A percentile compares a stretch with the other conserved stretches of the same genome.
Evolutionary conservation across 352 stramenopile species (phyloP).

Genomic region (Phytophthora lateralis): DNA sequence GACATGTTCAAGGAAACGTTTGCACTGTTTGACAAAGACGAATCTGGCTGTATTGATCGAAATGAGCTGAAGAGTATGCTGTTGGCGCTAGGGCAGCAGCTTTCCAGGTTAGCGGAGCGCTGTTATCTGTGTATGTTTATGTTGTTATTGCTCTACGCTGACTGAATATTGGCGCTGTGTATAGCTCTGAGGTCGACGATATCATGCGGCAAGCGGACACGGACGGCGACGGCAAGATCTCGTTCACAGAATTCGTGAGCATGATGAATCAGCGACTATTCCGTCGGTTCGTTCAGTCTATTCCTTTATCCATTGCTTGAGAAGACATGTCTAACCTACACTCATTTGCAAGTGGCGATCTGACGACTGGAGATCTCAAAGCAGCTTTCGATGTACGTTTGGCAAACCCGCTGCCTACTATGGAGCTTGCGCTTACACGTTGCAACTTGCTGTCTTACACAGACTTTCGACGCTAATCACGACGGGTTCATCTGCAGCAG

Average conservation of each 20-base stretch:
- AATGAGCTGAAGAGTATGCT: slow-evolving; percentile 62
- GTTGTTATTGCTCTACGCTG: background rate
- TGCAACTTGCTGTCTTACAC: background rate
- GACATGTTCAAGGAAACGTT: slow-evolving; percentile 86
- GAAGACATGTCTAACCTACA: background rate
- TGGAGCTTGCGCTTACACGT: slow-evolving; percentile 2
- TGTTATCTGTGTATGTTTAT: background rate
- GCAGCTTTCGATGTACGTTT: slow-evolving; percentile 61
- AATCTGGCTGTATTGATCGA: slow-evolving; percentile 71
- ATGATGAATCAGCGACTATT: slow-evolving; percentile 83
- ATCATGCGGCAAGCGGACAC: slow-evolving; percentile 76
- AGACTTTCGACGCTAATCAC: slow-evolving; percentile 75
- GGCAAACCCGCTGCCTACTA: background rate
- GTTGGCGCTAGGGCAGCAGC: slow-evolving; percentile 57
- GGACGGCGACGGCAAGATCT: slow-evolving; percentile 77
- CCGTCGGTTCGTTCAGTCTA: slow-evolving; percentile 36
- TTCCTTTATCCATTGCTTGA: background rate
- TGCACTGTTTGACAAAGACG: slow-evolving; percentile 76
- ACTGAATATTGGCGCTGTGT: slow-evolving; percentile 3
- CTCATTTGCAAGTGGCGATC: slow-evolving; percentile 42
- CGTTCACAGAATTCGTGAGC: slow-evolving; percentile 76
- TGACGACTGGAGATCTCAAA: slow-evolving; percentile 61
- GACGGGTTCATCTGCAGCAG: slow-evolving; percentile 74
- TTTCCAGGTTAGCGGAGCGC: slow-evolving; percentile 39
- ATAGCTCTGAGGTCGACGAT: slow-evolving; percentile 58